Evolutionary conservation across 768 basidiomycete species (phyloP).

Genomic region (Auricularia sp.): DNA sequence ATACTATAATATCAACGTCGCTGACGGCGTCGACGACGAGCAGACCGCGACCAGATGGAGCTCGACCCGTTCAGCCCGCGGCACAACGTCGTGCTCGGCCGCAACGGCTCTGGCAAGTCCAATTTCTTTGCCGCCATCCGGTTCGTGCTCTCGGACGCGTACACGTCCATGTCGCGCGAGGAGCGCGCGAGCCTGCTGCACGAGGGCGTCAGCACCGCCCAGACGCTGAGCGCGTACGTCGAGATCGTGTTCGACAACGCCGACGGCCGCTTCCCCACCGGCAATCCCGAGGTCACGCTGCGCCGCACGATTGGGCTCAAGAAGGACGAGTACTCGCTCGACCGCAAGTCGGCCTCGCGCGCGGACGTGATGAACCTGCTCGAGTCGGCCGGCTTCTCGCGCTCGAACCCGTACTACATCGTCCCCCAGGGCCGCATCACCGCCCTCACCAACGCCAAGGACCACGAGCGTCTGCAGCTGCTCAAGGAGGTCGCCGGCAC

Average conservation of each 20-base stretch:
- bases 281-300: conserved; percentile 75
- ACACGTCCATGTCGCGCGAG: conserved; percentile 88
- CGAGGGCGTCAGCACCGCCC: conserved; percentile 80
- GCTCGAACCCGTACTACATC: conserved; percentile 98
- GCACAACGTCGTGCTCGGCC: conserved; percentile 93
- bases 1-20: not conserved
- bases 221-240: conserved; percentile 90
- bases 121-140: conserved; percentile 99
- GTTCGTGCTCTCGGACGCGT: conserved; percentile 95
- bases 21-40: not conserved
- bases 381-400: conserved; percentile 94
- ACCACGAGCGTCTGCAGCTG: conserved; percentile 85
- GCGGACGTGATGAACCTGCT: conserved; percentile 97
- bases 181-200: conserved; percentile 90
- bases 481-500: conserved; percentile 98
- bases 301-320: conserved; percentile 93
- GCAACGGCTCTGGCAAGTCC: conserved; percentile 97
- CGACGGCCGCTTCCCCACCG: conserved; percentile 89
- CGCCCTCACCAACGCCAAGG: conserved; percentile 91
- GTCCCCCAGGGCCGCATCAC: conserved; percentile 99
- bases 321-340: conserved; percentile 97
- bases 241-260: conserved; percentile 87
- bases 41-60: conserved; percentile 79
- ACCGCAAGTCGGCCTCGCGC: conserved; percentile 90
- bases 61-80: conserved; percentile 90